Evolutionary conservation across 257 asterid species (phyloP).

Genomic region (Solanum virginianum): DNA sequence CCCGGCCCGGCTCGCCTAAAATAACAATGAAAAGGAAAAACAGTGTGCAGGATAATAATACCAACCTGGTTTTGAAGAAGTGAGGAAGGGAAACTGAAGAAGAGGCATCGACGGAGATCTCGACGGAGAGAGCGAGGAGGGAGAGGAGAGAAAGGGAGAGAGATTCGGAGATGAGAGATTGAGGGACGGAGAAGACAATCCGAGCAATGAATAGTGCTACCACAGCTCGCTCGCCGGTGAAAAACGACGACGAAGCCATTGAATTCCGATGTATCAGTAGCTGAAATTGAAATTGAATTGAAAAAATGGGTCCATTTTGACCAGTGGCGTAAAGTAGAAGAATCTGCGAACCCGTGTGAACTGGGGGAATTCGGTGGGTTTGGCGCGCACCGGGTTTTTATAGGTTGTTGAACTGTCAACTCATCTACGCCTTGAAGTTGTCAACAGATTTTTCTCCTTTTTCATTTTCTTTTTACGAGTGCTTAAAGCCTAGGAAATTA

Average conservation of each 20-base stretch:
- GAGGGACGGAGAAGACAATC: constrained; percentile 42
- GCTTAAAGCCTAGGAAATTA: background rate
- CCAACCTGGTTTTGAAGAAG: constrained; percentile 55
- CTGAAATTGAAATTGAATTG: background rate
- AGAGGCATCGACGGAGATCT: constrained; percentile 47
- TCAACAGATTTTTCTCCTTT: background rate
- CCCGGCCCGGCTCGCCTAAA: background rate
- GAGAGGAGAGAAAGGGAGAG: constrained; percentile 44
- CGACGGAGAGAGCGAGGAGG: constrained; percentile 57
- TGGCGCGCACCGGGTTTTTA: constrained; percentile 16
- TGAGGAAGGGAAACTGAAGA: constrained; percentile 34
- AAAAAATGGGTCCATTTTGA: background rate
- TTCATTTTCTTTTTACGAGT: background rate
- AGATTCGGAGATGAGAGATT: constrained; percentile 45
- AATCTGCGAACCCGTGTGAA: background rate
- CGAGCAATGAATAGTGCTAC: constrained; percentile 43
- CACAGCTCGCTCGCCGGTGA: constrained; percentile 89
- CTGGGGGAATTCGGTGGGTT: background rate
- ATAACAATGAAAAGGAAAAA: background rate
- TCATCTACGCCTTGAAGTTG: background rate
- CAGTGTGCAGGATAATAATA: background rate
- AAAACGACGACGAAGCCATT: constrained; percentile 32
- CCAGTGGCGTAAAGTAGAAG: background rate
- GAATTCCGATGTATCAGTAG: background rate
- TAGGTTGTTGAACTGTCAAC: background rate